Evolutionary conservation across 2,329 filamentous ascomycete genomes (phyloP).

Genomic region (Nigrospora osmanthi): DNA sequence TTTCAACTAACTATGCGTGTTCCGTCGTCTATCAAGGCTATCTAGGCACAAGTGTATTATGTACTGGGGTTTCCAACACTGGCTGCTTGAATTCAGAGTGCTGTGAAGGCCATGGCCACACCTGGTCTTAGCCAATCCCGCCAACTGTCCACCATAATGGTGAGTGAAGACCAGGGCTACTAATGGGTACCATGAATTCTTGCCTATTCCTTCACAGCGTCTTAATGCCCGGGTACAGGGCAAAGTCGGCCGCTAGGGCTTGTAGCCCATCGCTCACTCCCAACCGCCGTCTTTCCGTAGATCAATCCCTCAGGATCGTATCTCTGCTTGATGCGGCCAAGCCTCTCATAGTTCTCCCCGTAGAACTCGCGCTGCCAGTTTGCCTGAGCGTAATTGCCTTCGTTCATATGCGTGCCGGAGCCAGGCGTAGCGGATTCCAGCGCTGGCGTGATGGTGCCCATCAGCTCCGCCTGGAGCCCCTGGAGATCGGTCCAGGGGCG

Average conservation of each 20-base stretch:
- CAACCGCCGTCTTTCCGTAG: constrained; percentile 29
- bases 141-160: too few species aligned
- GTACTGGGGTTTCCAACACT: too few species aligned
- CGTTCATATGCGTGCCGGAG: constrained; percentile 24
- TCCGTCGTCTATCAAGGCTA: too few species aligned
- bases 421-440: constrained; percentile 9
- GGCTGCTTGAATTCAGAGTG: too few species aligned
- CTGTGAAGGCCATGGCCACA: too few species aligned
- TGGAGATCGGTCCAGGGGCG: constrained; percentile 2
- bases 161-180: too few species aligned
- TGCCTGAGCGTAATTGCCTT: constrained; percentile 26
- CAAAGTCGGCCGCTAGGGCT: constrained; percentile 30
- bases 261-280: constrained; percentile 20
- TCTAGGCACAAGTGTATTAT: too few species aligned
- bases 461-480: constrained; percentile 12
- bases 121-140: too few species aligned
- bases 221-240: too few species aligned
- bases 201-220: too few species aligned
- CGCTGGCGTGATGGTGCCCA: constrained; percentile 14
- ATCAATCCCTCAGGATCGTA: constrained; percentile 30
- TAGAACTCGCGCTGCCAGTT: constrained; percentile 23
- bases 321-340: constrained; percentile 28
- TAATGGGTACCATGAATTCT: too few species aligned
- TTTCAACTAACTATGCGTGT: too few species aligned
- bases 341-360: constrained; percentile 22